A percentile compares a stretch with the other conserved stretches of the same genome.
Conservation (phyloP, 2,329 filamentous ascomycete genomes). For the Fonsecaea erecta region DNA sequence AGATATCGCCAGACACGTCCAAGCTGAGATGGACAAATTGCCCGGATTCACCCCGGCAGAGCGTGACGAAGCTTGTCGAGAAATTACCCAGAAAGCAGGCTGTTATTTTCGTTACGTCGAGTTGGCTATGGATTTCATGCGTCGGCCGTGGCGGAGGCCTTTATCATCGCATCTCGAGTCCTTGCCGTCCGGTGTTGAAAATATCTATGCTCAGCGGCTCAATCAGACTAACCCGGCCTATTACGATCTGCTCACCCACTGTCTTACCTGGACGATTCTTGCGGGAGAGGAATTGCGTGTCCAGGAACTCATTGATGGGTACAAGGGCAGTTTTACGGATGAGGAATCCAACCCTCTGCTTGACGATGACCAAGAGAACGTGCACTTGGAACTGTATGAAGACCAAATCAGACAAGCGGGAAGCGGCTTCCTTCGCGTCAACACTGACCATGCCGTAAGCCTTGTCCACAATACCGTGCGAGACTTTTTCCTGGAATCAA, state of each 20-base stretch:
- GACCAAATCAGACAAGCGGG: not conserved
- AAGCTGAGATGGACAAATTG: not conserved
- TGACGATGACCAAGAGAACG: not conserved
- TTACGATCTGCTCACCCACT: slow-evolving; percentile 1
- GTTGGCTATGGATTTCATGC: slow-evolving; percentile 1
- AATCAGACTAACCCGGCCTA: not conserved
- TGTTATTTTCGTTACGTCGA: not conserved
- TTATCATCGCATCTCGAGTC: not conserved
- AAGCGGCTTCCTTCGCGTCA: not conserved
- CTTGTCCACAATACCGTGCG: not conserved
- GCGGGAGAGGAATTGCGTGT: not conserved
- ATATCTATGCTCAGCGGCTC: not conserved
- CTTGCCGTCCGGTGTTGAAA: not conserved
- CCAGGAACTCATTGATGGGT: not conserved
- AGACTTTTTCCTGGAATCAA: not conserved
- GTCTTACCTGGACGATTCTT: not conserved
- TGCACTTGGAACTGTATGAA: not conserved
- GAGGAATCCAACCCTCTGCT: not conserved
- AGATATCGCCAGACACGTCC: not conserved
- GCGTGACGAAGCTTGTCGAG: not conserved
- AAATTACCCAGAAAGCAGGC: not conserved
- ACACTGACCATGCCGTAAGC: not conserved
- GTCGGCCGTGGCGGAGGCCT: not conserved
- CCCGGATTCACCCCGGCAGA: not conserved
- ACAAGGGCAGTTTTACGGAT: not conserved